Conservation (phyloP, 1,284 basidiomycete species). For the Schizopora paradoxa region DNA sequence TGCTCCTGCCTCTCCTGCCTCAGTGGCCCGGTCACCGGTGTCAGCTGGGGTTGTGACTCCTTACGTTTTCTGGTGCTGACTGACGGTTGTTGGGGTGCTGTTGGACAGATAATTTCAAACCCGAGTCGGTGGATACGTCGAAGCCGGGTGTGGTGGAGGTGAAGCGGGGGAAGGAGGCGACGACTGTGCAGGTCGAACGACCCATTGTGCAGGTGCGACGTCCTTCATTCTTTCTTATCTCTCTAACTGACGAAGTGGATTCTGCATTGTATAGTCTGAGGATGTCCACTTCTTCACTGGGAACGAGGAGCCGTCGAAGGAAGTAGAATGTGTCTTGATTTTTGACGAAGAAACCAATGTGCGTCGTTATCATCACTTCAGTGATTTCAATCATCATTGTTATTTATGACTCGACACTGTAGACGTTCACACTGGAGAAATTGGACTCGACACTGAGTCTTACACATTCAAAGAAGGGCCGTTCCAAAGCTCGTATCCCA, state of each 20-base stretch:
- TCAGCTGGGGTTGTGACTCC: conserved; percentile 1
- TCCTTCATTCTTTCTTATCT: not conserved
- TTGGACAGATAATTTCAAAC: conserved; percentile 68
- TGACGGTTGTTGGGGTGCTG: conserved; percentile 1
- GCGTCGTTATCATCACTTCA: conserved; percentile 25
- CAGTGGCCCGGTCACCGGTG: conserved; percentile 16
- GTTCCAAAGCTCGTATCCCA: conserved; percentile 31
- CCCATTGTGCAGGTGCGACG: conserved; percentile 50
- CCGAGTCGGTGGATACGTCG: conserved; percentile 57
- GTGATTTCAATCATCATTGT: conserved; percentile 3
- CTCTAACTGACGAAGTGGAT: not conserved
- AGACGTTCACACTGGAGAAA: conserved; percentile 72
- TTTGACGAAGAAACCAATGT: conserved; percentile 69
- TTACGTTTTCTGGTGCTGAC: conserved; percentile 4
- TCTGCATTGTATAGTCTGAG: conserved; percentile 33
- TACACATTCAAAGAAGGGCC: conserved; percentile 43
- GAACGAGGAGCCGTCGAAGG: conserved; percentile 49
- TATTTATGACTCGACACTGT: not conserved
- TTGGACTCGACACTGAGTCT: conserved; percentile 59
- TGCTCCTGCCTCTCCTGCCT: conserved; percentile 1
- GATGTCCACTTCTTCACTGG: conserved; percentile 58
- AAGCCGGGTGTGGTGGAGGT: conserved; percentile 61
- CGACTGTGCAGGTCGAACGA: conserved; percentile 53
- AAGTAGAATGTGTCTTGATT: conserved; percentile 69
- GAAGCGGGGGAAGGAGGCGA: conserved; percentile 43